These are phyloP conservation scores for Cyclocybe aegerita DNA, from an alignment of 768 basidiomycete species.

Conservation along the genomic window DNA sequence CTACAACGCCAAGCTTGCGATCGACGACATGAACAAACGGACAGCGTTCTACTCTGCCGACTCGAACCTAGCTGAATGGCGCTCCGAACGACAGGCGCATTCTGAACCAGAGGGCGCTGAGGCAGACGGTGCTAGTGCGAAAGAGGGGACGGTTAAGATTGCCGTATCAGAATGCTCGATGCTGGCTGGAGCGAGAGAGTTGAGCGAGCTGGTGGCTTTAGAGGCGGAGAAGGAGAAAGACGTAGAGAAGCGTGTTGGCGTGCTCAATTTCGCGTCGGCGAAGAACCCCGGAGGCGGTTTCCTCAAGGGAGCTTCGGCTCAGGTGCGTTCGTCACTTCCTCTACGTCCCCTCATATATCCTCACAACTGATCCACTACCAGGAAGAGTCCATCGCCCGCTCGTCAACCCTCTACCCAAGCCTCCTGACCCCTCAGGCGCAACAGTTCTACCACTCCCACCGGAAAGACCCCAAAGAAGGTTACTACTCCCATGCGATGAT, in stretches of 20 bases:
- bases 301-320: constrained; percentile 67
- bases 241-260: constrained; percentile 47
- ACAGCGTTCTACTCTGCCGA: constrained; percentile 54
- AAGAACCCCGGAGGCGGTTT: constrained; percentile 78
- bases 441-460: constrained; percentile 59
- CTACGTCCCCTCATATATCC: background rate
- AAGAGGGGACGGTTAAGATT: constrained; percentile 10
- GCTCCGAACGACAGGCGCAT: background rate
- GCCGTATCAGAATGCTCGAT: constrained; percentile 17
- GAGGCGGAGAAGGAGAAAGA: constrained; percentile 41
- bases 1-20: constrained; percentile 24
- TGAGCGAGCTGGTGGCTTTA: constrained; percentile 8
- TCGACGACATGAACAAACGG: constrained; percentile 30
- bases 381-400: constrained; percentile 71
- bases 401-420: constrained; percentile 63
- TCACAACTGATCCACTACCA: constrained; percentile 33
- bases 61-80: constrained; percentile 46
- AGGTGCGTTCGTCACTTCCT: constrained; percentile 23
- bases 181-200: constrained; percentile 13
- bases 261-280: constrained; percentile 76
- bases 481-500: constrained; percentile 75
- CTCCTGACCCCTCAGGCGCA: constrained; percentile 52
- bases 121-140: constrained; percentile 11
- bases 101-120: constrained; percentile 5
- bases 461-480: constrained; percentile 42